Evolutionary conservation across 1,139 yeast genomes (phyloP).

Genomic region (Yarrowia galli): DNA sequence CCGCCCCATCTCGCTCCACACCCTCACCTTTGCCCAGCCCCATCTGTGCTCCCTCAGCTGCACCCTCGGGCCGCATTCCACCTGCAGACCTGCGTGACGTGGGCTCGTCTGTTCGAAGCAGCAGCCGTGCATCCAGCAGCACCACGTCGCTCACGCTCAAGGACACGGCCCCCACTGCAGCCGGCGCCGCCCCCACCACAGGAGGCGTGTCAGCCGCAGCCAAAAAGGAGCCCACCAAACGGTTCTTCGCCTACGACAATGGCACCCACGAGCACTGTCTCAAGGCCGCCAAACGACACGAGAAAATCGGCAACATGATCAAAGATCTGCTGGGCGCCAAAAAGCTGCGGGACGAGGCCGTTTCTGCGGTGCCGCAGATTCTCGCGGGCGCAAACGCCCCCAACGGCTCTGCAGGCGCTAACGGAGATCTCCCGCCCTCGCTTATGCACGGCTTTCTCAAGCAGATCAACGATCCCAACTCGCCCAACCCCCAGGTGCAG

Average conservation of each 20-base stretch:
- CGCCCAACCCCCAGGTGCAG: constrained; percentile 48
- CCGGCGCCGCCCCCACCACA: neutral
- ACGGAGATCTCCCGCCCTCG: constrained; percentile 59
- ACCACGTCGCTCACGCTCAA: constrained; percentile 31
- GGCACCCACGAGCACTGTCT: constrained; percentile 83
- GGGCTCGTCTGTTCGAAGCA: constrained; percentile 19
- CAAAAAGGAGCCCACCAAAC: constrained; percentile 31
- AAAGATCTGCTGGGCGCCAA: constrained; percentile 84
- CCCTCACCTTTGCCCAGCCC: constrained; percentile 33
- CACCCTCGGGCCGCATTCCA: neutral
- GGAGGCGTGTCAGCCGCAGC: constrained; percentile 10
- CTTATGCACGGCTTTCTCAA: constrained; percentile 81
- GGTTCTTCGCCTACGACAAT: constrained; percentile 55
- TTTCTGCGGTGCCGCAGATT: constrained; percentile 81
- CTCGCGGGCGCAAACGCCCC: constrained; percentile 48
- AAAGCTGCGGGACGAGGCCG: constrained; percentile 79
- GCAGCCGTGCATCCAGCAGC: neutral
- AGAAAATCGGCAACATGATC: constrained; percentile 83
- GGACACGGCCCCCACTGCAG: neutral
- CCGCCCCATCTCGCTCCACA: neutral
- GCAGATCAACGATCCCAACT: constrained; percentile 58
- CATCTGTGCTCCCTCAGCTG: neutral
- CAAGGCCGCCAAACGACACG: constrained; percentile 82
- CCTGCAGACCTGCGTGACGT: constrained; percentile 12
- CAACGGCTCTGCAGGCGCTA: constrained; percentile 27